A percentile compares a stretch with the other conserved stretches of the same genome.
Evolutionary conservation across 1,284 basidiomycete species (phyloP).

Genomic region (Kwoniella shivajii): DNA sequence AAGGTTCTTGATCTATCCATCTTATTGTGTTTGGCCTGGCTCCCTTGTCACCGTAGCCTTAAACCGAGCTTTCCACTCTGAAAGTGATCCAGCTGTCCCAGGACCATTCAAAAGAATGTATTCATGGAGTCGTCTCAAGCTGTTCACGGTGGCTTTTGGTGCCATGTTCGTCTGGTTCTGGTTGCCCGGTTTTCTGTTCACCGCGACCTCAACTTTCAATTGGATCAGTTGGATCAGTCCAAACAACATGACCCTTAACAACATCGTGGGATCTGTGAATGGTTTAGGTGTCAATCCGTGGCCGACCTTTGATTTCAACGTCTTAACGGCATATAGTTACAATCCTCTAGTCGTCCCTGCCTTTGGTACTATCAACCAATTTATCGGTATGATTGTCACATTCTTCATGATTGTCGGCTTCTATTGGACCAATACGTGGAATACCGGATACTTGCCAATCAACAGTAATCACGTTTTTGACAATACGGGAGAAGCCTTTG

Average conservation of each 20-base stretch:
- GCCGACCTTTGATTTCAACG: constrained; percentile 50
- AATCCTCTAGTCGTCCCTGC: constrained; percentile 34
- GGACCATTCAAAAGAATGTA: constrained; percentile 49
- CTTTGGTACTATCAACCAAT: constrained; percentile 40
- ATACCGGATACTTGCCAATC: constrained; percentile 45
- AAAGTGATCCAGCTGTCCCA: constrained; percentile 43
- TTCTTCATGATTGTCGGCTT: constrained; percentile 30
- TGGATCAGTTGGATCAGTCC: constrained; percentile 66
- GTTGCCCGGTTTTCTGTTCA: constrained; percentile 54
- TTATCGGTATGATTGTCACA: constrained; percentile 31
- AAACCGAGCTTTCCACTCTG: constrained; percentile 55
- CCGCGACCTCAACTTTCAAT: constrained; percentile 60
- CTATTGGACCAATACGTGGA: constrained; percentile 36
- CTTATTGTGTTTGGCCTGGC: constrained; percentile 56
- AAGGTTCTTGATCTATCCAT: constrained; percentile 58
- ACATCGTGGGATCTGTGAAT: constrained; percentile 30
- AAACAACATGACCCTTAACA: constrained; percentile 30
- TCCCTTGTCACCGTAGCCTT: constrained; percentile 56
- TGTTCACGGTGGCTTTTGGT: constrained; percentile 47
- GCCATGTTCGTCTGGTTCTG: constrained; percentile 49
- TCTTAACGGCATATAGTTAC: constrained; percentile 19
- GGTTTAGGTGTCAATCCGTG: constrained; percentile 49
- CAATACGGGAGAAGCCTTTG: constrained; percentile 41
- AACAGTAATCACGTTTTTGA: constrained; percentile 32
- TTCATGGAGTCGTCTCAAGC: constrained; percentile 46